Percentiles rank a stretch among this genome's conserved stretches.
phyloP scores from a whole-genome alignment of 2,329 filamentous ascomycete species.

The Colletotrichum liaoningense region DNA sequence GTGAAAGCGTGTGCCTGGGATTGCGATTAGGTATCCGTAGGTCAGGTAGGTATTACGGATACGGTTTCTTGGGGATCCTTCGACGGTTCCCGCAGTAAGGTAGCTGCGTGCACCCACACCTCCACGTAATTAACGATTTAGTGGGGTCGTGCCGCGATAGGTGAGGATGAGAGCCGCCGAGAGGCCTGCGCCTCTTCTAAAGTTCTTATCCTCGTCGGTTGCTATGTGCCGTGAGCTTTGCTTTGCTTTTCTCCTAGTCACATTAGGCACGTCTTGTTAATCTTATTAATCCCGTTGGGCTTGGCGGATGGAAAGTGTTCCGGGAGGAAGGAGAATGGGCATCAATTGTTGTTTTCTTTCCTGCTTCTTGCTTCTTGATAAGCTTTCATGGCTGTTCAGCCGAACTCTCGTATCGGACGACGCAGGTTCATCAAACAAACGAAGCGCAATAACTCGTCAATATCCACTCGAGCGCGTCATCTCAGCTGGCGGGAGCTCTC shows the following conservation, averaged over 20 bases:
- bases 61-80: constrained; percentile 11
- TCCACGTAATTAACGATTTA: constrained; percentile 28
- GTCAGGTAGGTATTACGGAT: constrained; percentile 6
- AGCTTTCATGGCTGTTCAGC: constrained; percentile 1
- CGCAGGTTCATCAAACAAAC: not conserved
- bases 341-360: not conserved
- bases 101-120: constrained; percentile 23
- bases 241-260: not conserved
- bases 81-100: too few species aligned
- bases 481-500: not conserved
- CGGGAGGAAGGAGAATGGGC: not conserved
- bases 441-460: not conserved
- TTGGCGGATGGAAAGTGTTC: not conserved
- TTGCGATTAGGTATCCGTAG: constrained; percentile 9
- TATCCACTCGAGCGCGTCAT: not conserved
- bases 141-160: constrained; percentile 21
- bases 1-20: constrained; percentile 19
- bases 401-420: constrained; percentile 1
- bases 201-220: not conserved
- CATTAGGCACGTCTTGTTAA: not conserved
- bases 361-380: not conserved
- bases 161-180: constrained; percentile 21
- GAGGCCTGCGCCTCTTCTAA: constrained; percentile 28
- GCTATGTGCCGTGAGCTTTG: not conserved
- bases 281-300: not conserved